Percentiles rank a stretch among this genome's conserved stretches.
Evolutionary conservation across 148 eudicot species (phyloP).

Genomic region (Gaultheria prostrata): DNA sequence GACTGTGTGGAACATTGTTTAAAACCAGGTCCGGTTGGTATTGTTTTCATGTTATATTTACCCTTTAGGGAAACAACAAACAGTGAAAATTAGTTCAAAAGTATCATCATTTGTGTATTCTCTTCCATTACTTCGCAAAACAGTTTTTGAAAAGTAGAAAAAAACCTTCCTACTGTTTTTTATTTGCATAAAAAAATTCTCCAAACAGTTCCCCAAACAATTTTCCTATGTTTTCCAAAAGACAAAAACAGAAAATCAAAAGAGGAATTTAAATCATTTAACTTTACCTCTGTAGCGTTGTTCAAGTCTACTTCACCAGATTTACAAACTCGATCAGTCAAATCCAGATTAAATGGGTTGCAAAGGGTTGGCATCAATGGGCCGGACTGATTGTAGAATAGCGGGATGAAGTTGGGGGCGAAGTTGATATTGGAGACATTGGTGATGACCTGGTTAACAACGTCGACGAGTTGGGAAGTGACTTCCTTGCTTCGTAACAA

Average conservation of each 20-base stretch:
- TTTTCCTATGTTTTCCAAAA: neutral
- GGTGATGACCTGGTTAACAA: constrained; percentile 77
- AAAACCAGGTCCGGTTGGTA: neutral
- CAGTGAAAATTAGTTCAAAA: neutral
- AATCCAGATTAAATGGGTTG: constrained; percentile 65
- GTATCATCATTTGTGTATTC: neutral
- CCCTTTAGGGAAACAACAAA: neutral
- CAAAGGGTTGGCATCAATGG: constrained; percentile 69
- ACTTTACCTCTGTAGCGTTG: constrained; percentile 81
- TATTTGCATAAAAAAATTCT: neutral
- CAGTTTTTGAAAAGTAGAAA: neutral
- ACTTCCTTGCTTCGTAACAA: constrained; percentile 71
- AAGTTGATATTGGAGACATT: constrained; percentile 78
- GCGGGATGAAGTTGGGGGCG: constrained; percentile 54
- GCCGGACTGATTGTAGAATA: constrained; percentile 90
- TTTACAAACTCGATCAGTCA: constrained; percentile 51
- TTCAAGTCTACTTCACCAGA: constrained; percentile 61
- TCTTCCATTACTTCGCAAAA: neutral
- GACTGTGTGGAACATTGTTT: neutral
- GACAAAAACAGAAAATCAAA: neutral
- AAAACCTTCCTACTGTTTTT: neutral
- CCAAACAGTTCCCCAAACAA: neutral
- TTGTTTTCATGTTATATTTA: neutral
- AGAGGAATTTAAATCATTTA: neutral
- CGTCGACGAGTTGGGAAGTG: constrained; percentile 62